Conservation (phyloP, 2,329 filamentous ascomycete genomes). For the Colletotrichum sp. region DNA sequence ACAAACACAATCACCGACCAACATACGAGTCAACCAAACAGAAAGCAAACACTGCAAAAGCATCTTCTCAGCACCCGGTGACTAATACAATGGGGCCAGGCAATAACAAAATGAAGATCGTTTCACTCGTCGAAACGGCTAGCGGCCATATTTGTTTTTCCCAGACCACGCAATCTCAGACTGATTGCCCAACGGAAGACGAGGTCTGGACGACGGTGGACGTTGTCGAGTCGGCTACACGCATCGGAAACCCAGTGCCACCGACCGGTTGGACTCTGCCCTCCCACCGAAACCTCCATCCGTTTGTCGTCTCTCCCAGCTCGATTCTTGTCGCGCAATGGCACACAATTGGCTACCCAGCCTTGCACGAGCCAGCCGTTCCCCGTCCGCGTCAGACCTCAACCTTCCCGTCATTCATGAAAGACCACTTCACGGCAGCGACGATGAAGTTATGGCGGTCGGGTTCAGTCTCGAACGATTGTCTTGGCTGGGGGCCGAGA, state of each 20-base stretch:
- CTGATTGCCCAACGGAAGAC: neutral
- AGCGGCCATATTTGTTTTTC: neutral
- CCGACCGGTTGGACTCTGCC: neutral
- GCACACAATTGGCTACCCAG: neutral
- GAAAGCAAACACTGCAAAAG: neutral
- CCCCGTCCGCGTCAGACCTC: neutral
- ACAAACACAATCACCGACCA: neutral
- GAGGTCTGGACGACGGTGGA: too few relatives aligned
- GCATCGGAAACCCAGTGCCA: neutral
- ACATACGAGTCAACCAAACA: neutral
- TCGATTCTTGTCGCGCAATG: constrained; percentile 4
- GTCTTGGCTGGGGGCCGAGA: neutral
- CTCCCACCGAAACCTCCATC: neutral
- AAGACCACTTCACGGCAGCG: neutral
- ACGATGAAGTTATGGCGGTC: neutral
- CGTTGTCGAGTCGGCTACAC: neutral
- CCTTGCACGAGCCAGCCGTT: constrained; percentile 5
- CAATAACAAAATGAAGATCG: neutral
- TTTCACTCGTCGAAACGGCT: neutral
- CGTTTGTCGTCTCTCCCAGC: neutral
- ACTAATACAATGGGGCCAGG: neutral
- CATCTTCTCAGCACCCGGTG: neutral
- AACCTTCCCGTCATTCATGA: neutral
- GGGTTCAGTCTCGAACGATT: neutral
- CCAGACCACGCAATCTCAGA: neutral